These are phyloP conservation scores for Scheffersomyces amazonensis DNA, from an alignment of 805 yeast species.

Conservation along the genomic window DNA sequence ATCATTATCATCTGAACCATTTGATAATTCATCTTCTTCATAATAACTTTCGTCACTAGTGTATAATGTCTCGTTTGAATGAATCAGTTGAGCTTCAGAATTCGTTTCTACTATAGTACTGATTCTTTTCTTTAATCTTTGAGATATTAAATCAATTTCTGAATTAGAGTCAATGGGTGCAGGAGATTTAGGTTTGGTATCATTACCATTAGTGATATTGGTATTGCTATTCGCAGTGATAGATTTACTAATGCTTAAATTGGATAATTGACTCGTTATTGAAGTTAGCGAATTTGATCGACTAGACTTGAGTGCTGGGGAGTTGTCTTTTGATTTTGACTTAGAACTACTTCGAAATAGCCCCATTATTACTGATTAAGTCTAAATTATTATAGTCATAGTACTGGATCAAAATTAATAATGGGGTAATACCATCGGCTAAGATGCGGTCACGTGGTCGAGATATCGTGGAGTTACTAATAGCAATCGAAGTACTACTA, in stretches of 20 bases:
- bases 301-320: background rate
- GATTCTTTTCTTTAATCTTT: conserved; percentile 13
- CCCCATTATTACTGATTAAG: conserved; percentile 8
- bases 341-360: conserved; percentile 9
- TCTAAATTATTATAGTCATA: no score
- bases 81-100: background rate
- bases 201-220: background rate
- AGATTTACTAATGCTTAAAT: background rate
- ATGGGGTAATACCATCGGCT: no score
- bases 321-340: conserved; percentile 4
- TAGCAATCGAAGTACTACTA: no score
- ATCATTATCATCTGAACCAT: conserved; percentile 12
- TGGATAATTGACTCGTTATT: background rate
- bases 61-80: conserved; percentile 4
- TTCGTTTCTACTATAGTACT: conserved; percentile 19
- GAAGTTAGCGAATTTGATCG: background rate
- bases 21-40: conserved; percentile 8
- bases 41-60: background rate
- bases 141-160: background rate
- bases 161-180: background rate
- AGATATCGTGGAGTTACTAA: no score
- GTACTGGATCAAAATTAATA: no score
- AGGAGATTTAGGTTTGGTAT: background rate
- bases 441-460: no score
- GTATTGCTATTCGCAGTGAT: background rate